A percentile compares a stretch with the other conserved stretches of the same genome.
Evolutionary conservation across 2,329 filamentous ascomycete species (phyloP).

Genomic region (Ceratocystis eucalypticola): DNA sequence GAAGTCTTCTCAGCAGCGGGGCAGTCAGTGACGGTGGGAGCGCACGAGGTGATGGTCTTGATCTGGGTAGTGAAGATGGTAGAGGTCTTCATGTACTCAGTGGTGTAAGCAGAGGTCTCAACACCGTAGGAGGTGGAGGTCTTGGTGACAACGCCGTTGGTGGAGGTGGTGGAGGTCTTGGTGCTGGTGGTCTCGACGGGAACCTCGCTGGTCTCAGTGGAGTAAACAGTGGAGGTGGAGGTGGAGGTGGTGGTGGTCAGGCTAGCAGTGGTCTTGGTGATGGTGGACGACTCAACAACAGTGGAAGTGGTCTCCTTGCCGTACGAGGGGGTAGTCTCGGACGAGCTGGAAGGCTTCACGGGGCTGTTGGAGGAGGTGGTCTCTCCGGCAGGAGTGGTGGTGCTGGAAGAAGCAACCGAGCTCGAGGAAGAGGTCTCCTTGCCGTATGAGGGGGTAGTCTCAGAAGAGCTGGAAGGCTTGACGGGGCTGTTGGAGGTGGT

Average conservation of each 20-base stretch:
- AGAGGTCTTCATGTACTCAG: slow-evolving; percentile 34
- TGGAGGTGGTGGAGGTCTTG: slow-evolving; percentile 16
- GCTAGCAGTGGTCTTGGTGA: slow-evolving; percentile 21
- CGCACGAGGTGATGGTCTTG: slow-evolving; percentile 39
- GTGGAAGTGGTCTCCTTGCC: slow-evolving; percentile 20
- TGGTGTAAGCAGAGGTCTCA: slow-evolving; percentile 21
- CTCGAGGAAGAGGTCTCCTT: slow-evolving; percentile 11
- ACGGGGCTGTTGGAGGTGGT: slow-evolving; percentile 20
- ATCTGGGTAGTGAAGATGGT: slow-evolving; percentile 38
- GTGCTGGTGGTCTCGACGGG: slow-evolving; percentile 17
- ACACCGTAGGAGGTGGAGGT: slow-evolving; percentile 17
- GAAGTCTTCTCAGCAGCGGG: slow-evolving; percentile 32
- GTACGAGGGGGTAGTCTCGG: slow-evolving; percentile 3
- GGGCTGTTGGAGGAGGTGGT: slow-evolving; percentile 16
- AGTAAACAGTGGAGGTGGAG: slow-evolving; percentile 14
- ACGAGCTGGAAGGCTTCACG: slow-evolving; percentile 18
- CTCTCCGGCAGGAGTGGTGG: slow-evolving; percentile 1
- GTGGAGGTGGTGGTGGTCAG: slow-evolving; percentile 12
- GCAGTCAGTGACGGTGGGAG: slow-evolving; percentile 36
- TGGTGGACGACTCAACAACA: slow-evolving; percentile 23
- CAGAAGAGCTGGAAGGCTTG: slow-evolving; percentile 21
- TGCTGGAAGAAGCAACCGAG: background rate
- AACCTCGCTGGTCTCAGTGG: slow-evolving; percentile 16
- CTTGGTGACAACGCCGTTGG: slow-evolving; percentile 14
- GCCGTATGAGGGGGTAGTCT: background rate